phyloP scores from a whole-genome alignment of 768 basidiomycete species.

The Sarcomyxa edulis region DNA sequence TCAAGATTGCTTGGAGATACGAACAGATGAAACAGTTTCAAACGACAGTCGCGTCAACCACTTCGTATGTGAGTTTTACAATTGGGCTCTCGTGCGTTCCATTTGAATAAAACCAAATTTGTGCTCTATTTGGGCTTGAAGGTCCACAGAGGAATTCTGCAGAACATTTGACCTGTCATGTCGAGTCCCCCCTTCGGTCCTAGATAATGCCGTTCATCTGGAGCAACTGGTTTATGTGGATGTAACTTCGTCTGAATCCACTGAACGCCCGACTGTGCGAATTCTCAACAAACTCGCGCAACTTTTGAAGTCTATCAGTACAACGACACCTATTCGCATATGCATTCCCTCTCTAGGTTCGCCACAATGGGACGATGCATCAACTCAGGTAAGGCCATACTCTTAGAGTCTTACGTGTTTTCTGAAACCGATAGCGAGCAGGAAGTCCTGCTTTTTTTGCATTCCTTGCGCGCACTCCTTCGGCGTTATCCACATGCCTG shows the following conservation, averaged over 20 bases:
- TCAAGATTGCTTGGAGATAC: constrained; percentile 98
- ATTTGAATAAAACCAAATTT: constrained; percentile 3
- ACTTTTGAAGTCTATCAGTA: constrained; percentile 18
- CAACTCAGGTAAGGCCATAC: constrained; percentile 39
- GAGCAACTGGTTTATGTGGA: constrained; percentile 31
- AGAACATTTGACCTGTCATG: constrained; percentile 68
- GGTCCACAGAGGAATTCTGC: constrained; percentile 59
- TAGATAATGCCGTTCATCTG: constrained; percentile 38
- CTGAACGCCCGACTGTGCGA: constrained; percentile 10
- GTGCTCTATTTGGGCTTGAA: constrained; percentile 13
- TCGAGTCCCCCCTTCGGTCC: constrained; percentile 46
- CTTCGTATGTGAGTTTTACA: constrained; percentile 41
- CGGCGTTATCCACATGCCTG: constrained; percentile 54
- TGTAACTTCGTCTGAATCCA: constrained; percentile 7
- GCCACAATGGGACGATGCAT: constrained; percentile 63
- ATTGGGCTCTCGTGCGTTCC: too few species aligned
- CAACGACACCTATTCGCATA: constrained; percentile 42
- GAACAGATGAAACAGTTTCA: constrained; percentile 89
- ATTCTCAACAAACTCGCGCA: constrained; percentile 21
- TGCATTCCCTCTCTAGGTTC: constrained; percentile 62
- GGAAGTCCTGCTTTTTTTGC: constrained; percentile 72
- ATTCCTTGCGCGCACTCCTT: constrained; percentile 57
- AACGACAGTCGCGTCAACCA: constrained; percentile 62
- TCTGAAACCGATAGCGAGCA: constrained; percentile 19
- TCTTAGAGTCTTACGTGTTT: background rate